These are phyloP conservation scores for Neurospora crassa DNA, from an alignment of 2,329 filamentous ascomycete species.

Conservation along the genomic window DNA sequence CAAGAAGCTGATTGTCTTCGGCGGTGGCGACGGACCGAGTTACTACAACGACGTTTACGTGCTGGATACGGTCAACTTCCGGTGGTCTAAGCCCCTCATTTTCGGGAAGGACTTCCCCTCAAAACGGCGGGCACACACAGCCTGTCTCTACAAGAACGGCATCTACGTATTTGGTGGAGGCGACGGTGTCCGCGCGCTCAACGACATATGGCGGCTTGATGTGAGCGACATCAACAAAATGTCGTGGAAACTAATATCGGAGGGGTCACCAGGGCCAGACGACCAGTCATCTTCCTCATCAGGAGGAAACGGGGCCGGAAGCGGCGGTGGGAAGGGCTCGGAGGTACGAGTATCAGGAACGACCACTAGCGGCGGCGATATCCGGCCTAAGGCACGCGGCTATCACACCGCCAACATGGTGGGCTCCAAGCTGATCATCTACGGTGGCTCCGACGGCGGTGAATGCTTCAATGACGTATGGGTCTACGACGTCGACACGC, in stretches of 20 bases:
- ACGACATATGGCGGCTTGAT: constrained; percentile 65
- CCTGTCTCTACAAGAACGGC: constrained; percentile 62
- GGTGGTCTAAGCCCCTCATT: constrained; percentile 54
- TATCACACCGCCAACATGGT: constrained; percentile 69
- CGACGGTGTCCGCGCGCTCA: constrained; percentile 59
- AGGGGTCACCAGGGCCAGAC: constrained; percentile 21
- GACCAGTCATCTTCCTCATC: constrained; percentile 6
- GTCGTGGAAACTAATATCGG: constrained; percentile 57
- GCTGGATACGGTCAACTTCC: constrained; percentile 60
- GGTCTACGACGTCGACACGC: constrained; percentile 59
- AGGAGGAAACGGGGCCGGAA: background rate
- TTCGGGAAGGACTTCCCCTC: constrained; percentile 48
- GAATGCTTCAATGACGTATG: constrained; percentile 67
- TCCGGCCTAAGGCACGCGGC: constrained; percentile 52
- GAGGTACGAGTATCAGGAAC: constrained; percentile 9
- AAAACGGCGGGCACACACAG: constrained; percentile 56
- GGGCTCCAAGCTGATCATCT: constrained; percentile 62
- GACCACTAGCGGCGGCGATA: constrained; percentile 20
- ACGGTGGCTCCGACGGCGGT: constrained; percentile 59
- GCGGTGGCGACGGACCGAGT: constrained; percentile 58
- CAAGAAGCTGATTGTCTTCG: constrained; percentile 61
- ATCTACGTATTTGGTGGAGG: constrained; percentile 66
- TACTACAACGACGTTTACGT: constrained; percentile 68
- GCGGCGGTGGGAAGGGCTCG: constrained; percentile 7
- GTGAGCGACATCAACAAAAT: constrained; percentile 57